Conservation (phyloP, 768 basidiomycete species). For the Suillus subaureus region DNA sequence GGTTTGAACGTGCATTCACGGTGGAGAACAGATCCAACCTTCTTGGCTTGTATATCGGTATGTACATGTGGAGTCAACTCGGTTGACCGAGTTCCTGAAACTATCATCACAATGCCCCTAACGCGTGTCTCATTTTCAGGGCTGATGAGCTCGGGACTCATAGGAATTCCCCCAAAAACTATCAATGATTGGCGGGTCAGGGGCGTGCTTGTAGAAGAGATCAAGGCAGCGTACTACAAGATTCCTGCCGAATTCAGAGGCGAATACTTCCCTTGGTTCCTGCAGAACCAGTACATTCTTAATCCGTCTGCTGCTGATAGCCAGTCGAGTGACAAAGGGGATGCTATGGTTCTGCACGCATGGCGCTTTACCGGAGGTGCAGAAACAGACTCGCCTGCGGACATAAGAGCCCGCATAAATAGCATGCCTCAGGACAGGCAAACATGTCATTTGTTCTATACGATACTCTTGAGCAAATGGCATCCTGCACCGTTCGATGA, state of each 20-base stretch:
- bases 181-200: constrained; percentile 36
- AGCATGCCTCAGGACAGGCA: constrained; percentile 4
- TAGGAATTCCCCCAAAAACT: constrained; percentile 25
- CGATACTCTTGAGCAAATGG: background rate
- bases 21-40: constrained; percentile 21
- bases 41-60: constrained; percentile 33
- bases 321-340: background rate
- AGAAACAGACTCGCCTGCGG: constrained; percentile 3
- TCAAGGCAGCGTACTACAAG: constrained; percentile 30
- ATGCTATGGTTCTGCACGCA: constrained; percentile 3
- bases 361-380: constrained; percentile 16
- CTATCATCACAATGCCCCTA: background rate
- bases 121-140: constrained; percentile 11
- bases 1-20: constrained; percentile 30
- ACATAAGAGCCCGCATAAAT: background rate
- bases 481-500: background rate
- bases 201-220: constrained; percentile 37
- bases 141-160: constrained; percentile 20
- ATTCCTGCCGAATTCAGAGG: constrained; percentile 29
- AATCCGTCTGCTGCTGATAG: constrained; percentile 11
- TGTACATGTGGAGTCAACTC: background rate
- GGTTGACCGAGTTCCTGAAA: background rate
- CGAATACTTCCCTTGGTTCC: constrained; percentile 39
- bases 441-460: constrained; percentile 8
- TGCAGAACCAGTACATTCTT: constrained; percentile 35